Evolutionary conservation across 2,329 filamentous ascomycete species (phyloP).

Genomic region (Hymenotorrendiella dingleyae): DNA sequence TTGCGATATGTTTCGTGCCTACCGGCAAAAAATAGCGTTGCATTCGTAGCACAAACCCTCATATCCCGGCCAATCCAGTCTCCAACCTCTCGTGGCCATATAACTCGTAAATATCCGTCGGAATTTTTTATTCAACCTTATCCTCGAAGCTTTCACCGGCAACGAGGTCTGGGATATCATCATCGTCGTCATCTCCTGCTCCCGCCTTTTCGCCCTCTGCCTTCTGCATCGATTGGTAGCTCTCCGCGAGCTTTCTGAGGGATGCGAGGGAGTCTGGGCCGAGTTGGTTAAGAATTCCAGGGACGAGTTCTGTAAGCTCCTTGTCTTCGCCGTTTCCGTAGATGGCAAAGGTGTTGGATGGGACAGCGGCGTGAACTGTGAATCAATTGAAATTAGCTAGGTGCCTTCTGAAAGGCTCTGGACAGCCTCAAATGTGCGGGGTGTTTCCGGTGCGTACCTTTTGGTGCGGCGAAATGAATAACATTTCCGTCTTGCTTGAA

Average conservation of each 20-base stretch:
- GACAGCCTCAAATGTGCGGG: neutral
- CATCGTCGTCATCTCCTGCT: conserved; percentile 71
- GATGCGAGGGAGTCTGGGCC: conserved; percentile 96
- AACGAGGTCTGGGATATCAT: conserved; percentile 80
- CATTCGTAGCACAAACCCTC: conserved; percentile 13
- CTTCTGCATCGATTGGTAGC: conserved; percentile 99
- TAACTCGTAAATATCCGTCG: neutral
- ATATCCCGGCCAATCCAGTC: conserved; percentile 17
- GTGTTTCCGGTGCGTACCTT: conserved; percentile 53
- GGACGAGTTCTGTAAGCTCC: conserved; percentile 98
- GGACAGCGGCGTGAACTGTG: conserved; percentile 90
- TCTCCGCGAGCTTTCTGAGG: conserved; percentile 96
- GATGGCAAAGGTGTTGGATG: conserved; percentile 98
- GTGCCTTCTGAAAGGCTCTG: neutral
- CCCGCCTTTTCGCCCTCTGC: conserved; percentile 72
- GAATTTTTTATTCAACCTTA: conserved; percentile 51
- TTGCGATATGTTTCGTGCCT: conserved; percentile 20
- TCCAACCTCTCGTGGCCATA: conserved; percentile 9
- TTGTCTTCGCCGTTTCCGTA: conserved; percentile 99
- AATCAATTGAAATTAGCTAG: conserved; percentile 5
- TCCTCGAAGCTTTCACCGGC: conserved; percentile 97
- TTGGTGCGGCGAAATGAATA: conserved; percentile 97
- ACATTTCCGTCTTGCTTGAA: conserved; percentile 99
- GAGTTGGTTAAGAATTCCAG: conserved; percentile 98
- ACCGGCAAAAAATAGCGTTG: conserved; percentile 13